Evolutionary conservation across 306 rosid genomes (phyloP).

Genomic region (Cicer cuneatum): DNA sequence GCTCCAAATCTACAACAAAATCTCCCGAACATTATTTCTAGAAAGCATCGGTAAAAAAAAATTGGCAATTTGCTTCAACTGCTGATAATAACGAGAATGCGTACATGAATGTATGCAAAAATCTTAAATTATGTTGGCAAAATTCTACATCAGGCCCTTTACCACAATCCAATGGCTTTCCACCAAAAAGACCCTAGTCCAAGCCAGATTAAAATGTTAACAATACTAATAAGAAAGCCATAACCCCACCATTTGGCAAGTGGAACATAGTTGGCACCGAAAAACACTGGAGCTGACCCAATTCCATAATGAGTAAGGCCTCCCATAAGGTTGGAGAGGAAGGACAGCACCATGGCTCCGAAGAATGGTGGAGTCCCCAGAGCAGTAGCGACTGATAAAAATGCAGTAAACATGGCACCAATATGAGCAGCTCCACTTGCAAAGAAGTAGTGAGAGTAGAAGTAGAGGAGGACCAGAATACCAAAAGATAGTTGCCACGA

Average conservation of each 20-base stretch:
- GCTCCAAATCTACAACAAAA: constrained; percentile 52
- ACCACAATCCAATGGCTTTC: constrained; percentile 93
- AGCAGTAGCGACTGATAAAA: constrained; percentile 96
- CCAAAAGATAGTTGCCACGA: constrained; percentile 96
- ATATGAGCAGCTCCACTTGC: constrained; percentile 99
- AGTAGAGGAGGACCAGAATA: constrained; percentile 91
- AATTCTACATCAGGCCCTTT: constrained; percentile 45
- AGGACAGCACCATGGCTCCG: constrained; percentile 87
- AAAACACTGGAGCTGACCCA: constrained; percentile 96
- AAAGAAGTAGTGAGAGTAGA: constrained; percentile 98
- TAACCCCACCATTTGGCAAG: constrained; percentile 98
- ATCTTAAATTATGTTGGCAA: constrained; percentile 38
- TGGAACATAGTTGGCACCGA: constrained; percentile 95
- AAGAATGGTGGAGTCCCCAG: constrained; percentile 93
- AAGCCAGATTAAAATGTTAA: constrained; percentile 92
- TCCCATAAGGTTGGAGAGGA: constrained; percentile 98
- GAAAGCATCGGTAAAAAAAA: constrained; percentile 49
- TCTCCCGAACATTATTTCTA: constrained; percentile 56
- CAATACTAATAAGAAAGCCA: constrained; percentile 80
- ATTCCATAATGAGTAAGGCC: constrained; percentile 99
- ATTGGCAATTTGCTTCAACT: constrained; percentile 50
- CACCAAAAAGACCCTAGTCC: constrained; percentile 94
- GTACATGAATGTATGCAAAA: constrained; percentile 46
- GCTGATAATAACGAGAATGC: constrained; percentile 41
- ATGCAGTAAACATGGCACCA: constrained; percentile 99